Conservation (phyloP, 2,329 filamentous ascomycete genomes). For the Xylariaceae sp. region DNA sequence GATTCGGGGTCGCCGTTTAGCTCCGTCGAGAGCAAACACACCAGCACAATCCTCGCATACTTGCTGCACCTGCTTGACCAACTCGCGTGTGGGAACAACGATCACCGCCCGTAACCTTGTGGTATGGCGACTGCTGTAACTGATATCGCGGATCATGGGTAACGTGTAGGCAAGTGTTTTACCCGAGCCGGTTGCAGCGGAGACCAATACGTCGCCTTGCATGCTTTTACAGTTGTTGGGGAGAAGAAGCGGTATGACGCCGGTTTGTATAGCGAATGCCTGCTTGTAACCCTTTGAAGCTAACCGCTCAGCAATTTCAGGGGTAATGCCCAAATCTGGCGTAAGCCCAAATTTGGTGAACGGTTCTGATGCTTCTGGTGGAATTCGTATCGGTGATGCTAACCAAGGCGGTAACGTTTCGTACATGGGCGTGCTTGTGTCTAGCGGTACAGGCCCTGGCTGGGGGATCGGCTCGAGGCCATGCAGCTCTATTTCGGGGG, state of each 20-base stretch:
- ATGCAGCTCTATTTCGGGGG: constrained; percentile 47
- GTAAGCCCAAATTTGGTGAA: constrained; percentile 47
- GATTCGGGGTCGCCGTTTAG: constrained; percentile 64
- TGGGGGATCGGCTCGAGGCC: constrained; percentile 80
- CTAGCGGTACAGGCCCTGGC: constrained; percentile 56
- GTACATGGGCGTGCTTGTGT: constrained; percentile 59
- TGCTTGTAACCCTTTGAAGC: constrained; percentile 62
- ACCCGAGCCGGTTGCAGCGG: constrained; percentile 89
- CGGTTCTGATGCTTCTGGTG: constrained; percentile 51
- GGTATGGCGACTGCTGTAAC: constrained; percentile 47
- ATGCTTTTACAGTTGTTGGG: constrained; percentile 53
- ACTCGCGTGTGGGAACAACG: constrained; percentile 83
- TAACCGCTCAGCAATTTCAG: constrained; percentile 57
- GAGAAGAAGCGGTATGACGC: constrained; percentile 73
- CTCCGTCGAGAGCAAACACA: constrained; percentile 48
- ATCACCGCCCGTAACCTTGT: constrained; percentile 73
- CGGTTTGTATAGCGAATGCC: constrained; percentile 75
- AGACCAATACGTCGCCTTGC: constrained; percentile 77
- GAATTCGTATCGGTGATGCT: constrained; percentile 64
- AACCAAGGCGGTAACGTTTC: constrained; percentile 79
- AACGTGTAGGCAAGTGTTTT: constrained; percentile 91
- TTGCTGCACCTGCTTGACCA: constrained; percentile 80
- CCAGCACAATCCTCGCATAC: constrained; percentile 69
- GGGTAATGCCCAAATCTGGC: constrained; percentile 56
- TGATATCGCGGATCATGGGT: constrained; percentile 74